A percentile compares a stretch with the other conserved stretches of the same genome.
phyloP scores from a whole-genome alignment of 2,329 filamentous ascomycete species.

The Diplocarpon rosae region DNA sequence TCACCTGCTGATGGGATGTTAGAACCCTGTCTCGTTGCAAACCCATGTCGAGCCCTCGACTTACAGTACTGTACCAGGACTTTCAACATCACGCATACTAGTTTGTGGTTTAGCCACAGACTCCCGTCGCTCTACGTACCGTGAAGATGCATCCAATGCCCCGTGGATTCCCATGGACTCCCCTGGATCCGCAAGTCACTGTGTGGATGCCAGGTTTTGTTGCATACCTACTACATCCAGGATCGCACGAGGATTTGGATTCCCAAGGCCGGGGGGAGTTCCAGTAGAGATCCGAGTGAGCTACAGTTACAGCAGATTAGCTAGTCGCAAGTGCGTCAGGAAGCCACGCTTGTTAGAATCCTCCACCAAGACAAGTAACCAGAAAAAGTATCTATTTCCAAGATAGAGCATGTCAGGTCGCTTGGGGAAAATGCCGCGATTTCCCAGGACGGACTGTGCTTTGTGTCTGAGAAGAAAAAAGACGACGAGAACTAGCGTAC shows the following conservation, averaged over 20 bases:
- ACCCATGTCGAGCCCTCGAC: constrained; percentile 3
- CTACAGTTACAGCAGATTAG: neutral
- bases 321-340: neutral
- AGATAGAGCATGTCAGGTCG: neutral
- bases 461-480: constrained; percentile 1
- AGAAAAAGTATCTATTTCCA: too few relatives aligned
- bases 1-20: neutral
- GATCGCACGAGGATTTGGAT: constrained; percentile 7
- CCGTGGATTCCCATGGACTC: constrained; percentile 15
- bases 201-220: constrained; percentile 7
- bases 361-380: neutral
- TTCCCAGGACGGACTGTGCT: constrained; percentile 6
- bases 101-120: neutral
- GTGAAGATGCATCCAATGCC: constrained; percentile 5
- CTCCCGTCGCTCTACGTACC: neutral
- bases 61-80: constrained; percentile 1
- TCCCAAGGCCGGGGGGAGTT: constrained; percentile 1
- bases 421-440: constrained; percentile 10
- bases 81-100: constrained; percentile 3
- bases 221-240: constrained; percentile 14
- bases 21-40: constrained; percentile 4
- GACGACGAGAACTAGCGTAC: constrained; percentile 2
- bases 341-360: neutral
- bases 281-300: constrained; percentile 1
- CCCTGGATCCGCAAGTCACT: constrained; percentile 8